Base-by-base conservation (phyloP, 225 moss, liverwort and hornwort genomes). In the Marchantia paleacea region DNA sequence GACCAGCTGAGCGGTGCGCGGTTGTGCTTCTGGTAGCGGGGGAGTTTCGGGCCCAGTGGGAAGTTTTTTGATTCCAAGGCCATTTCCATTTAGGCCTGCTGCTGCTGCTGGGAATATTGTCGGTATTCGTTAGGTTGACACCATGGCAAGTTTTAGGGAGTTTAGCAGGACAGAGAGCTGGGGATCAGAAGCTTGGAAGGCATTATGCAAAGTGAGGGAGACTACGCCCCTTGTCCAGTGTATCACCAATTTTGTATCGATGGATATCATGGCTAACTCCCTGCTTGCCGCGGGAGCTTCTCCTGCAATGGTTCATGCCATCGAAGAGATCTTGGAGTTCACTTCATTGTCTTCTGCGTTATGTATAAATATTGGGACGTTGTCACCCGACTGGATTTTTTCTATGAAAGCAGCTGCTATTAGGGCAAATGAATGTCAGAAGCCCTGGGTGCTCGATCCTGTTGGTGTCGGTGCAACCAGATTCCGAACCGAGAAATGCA, bases 261-360 rank as follows among this genome's bases (percentile, higher is more conserved):
- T 97, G 97, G 97, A 97, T 76, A 92, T 97, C 50, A 97, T 97
- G 97, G 97, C 97, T 12, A 97, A 97, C 80, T 90, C 97, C 0
- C 91, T 97, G 52, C 78, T 97, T 67, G 92, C 97, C 12, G 95
- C 90, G 0, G 97, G 97, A 58, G 97, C 97, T 57, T 92, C 92
- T 19, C 97, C 97, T 18, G 97, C 97, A 28, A 97, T 97, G 97
- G 91, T 97, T 64, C 97, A 97, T 55, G 97, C 95, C 0, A 90
- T 97, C 54, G 97, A 97, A 85, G 97, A 97, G 85, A 92, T 97
- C 63, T 83, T 86, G 8, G 97, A 97, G 81, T 97, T 97, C 58
- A 91, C 97, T 73, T 88, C 91, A 19, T 90, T 97, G n/a, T 89
- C 97, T 39, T 93, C 90, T 72, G 97, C 97, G 0, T 92, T 97